Base-by-base conservation (phyloP, 306 rosid genomes). In the Neltuma alba region DNA sequence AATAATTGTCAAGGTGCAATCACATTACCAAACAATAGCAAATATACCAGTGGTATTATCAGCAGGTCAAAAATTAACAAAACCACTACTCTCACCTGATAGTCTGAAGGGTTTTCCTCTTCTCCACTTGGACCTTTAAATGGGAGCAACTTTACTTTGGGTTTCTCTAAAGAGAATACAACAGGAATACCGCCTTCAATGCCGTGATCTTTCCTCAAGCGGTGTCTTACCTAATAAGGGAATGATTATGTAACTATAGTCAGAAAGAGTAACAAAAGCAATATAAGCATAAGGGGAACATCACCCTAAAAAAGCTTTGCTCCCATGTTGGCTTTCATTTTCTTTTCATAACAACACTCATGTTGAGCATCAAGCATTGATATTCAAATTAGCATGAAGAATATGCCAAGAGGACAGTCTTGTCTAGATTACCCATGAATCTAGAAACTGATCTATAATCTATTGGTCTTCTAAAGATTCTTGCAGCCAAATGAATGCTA, bases 121-220 rank as follows among this genome's bases (percentile, higher is more conserved):
- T 89, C 93, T 54, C 95, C 95, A 66, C 82, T 86, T 61, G 94
- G 91, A 85, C 92, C 97, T 83, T 91, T 90, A 74, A 94, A 94
- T 58, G 99, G 99, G 87, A 94, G 99, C 84, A 94, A 82, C 86
- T 94, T 94, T 71, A 87, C 91, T 86, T 92, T 91, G 67, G 99
- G 97, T 86, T 94, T 94, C 84, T 94, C 97, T 58, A 92, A 85
- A 38, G 99, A 94, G 85, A 94, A 94, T 60, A 92, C 97, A 76
- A 94, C 89, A 31, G 97, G 93, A 76, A 94, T 84, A 74, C 97
- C 99, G 44, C 97, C 93, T 30, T 94, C 99, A 83, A 92, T 92
- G 70, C 95, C 97, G 87, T 91, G 25, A 42, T 89, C 91, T 85
- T 81, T 94, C 89, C 88, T 87, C 83, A 94, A 84, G 64, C 97